Percentiles rank a stretch among this genome's conserved stretches.
phyloP scores from a whole-genome alignment of 495 filamentous ascomycete species.

The Talaromyces proteolyticus region DNA sequence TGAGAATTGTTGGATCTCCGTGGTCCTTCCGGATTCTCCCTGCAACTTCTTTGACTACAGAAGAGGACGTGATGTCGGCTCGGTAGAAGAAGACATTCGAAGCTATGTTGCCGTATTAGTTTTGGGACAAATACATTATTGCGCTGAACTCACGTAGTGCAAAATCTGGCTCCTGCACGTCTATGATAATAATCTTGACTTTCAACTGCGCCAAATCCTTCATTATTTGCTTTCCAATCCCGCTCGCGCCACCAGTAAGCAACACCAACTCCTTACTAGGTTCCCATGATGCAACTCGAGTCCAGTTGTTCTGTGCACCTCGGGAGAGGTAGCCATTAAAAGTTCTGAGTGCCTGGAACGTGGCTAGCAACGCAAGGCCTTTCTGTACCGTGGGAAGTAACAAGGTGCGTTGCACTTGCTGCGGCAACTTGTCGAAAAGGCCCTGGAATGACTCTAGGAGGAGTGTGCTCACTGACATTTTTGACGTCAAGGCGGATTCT shows the following conservation, averaged over 20 bases:
- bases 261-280: slow-evolving; percentile 12
- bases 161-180: background rate
- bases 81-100: slow-evolving; percentile 2
- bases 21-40: slow-evolving; percentile 21
- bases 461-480: no score
- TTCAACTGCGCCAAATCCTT: background rate
- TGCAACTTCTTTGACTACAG: slow-evolving; percentile 21
- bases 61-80: slow-evolving; percentile 29
- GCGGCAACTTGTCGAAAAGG: no score
- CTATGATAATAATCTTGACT: background rate
- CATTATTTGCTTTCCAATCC: slow-evolving; percentile 2
- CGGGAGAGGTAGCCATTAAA: no score
- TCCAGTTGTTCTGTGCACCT: slow-evolving; percentile 4
- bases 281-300: slow-evolving; percentile 3
- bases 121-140: no score
- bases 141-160: slow-evolving; percentile 2
- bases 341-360: no score
- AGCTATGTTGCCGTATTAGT: no score
- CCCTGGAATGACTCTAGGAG: no score
- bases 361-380: no score
- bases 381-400: no score
- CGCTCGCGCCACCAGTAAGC: background rate
- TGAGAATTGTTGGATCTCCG: slow-evolving; percentile 32
- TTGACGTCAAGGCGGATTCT: no score
- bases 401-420: no score